Percentiles rank a stretch among this genome's conserved stretches.
phyloP scores from a whole-genome alignment of 805 yeast species.

The Starmerella floricola region DNA sequence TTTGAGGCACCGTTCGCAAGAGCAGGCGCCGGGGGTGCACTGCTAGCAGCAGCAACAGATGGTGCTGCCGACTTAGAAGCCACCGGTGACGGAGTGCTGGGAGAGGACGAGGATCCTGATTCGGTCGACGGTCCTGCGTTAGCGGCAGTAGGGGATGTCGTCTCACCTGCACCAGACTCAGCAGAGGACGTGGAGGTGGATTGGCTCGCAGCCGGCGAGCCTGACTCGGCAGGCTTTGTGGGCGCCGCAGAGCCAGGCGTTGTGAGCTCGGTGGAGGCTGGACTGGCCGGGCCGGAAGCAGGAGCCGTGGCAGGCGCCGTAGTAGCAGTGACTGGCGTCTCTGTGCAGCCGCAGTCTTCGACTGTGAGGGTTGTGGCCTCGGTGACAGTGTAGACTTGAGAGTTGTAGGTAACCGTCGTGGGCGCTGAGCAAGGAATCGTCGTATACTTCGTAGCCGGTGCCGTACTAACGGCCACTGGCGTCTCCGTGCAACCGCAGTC shows the following conservation, averaged over 20 bases:
- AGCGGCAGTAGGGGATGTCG: not conserved
- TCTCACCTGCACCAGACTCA: not conserved
- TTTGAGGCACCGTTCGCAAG: not conserved
- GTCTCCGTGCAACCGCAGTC: conserved; percentile 19
- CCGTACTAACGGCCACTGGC: not conserved
- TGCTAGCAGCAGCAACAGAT: not conserved
- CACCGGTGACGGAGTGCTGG: too few species aligned
- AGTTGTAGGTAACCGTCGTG: conserved; percentile 11
- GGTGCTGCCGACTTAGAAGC: too few species aligned
- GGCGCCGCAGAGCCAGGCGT: too few species aligned
- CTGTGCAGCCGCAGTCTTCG: conserved; percentile 19
- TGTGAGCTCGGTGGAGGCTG: too few species aligned
- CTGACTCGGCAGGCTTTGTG: too few species aligned
- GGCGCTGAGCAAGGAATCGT: conserved; percentile 7
- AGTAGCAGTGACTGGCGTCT: not conserved
- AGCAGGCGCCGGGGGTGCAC: not conserved
- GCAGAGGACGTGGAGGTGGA: not conserved
- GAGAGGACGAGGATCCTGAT: too few species aligned
- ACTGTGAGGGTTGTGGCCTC: conserved; percentile 14
- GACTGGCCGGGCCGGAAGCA: not conserved
- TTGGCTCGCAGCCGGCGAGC: too few species aligned
- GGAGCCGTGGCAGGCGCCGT: not conserved
- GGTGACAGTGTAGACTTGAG: conserved; percentile 10
- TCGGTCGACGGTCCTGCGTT: not conserved
- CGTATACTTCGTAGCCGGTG: conserved; percentile 2